Base-by-base conservation (phyloP, 1,284 basidiomycete species). In the Exsudoporus floridanus region DNA sequence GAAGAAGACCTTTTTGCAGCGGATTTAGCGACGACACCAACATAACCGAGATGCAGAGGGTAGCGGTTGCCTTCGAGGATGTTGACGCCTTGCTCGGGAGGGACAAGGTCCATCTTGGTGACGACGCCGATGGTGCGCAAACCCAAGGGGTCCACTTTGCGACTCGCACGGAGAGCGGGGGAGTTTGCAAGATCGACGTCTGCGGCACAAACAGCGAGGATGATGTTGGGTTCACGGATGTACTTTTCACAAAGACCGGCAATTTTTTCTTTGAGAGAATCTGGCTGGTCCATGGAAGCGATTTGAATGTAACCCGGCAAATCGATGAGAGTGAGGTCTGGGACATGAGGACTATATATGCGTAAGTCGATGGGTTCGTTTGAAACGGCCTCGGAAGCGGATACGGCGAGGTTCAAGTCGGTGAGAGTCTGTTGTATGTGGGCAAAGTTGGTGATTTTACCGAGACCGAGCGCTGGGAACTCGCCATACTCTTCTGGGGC, bases 181-280 rank as follows among this genome's bases (percentile, higher is more conserved):
- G 94, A 98, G 73, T 99, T 99, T 54, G 96, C 96, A 8, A 99
- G 79, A 75, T 99, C 97, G 50, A 99, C 97, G 71, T 99, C 95
- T 8, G 97, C 96, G 3, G 96, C 92, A 67, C 96, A 99, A 8
- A 99, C 94, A 3, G 97, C 96, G 14, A 99, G 83, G 61, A 99
- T 92, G 69, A 99, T 94, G 70, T 99, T 99, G 12, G 96, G 96
- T 68, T 98, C 93, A 33, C 90, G 85, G 63, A 99, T 99, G 72
- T 99, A 99, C 71, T 88, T 93, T 56, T 98, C 95, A 72, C 96
- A 98, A 1, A 99, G 78, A 10, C 70, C 67, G 0, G 89, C 78
- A 57, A 99, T 98, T 72, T 96, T 95, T 65, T 97, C 94, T 66
- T 94, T 95, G 55, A 99, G 81, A 37, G 83, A 80, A 61, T 98